These are phyloP conservation scores for Eimeria acervulina DNA, from an alignment of 169 alveolate species.

Conservation along the genomic window DNA sequence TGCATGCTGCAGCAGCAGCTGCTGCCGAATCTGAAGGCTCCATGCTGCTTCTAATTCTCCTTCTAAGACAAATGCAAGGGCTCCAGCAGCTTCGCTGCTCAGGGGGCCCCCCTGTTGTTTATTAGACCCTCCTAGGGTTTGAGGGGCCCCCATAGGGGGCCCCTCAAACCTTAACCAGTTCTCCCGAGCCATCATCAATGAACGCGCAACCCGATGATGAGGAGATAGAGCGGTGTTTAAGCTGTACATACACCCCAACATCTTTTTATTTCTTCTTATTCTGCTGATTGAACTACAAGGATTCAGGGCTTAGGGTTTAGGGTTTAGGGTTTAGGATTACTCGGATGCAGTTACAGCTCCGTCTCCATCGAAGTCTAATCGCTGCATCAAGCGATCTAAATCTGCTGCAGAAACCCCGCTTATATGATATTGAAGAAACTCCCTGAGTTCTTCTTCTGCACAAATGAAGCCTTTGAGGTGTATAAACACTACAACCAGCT, in stretches of 20 bases:
- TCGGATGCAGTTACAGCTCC: neutral
- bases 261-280: neutral
- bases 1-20: slow-evolving; percentile 60
- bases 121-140: neutral
- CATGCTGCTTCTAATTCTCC: slow-evolving; percentile 32
- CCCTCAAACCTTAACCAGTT: neutral
- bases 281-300: neutral
- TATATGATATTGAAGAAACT: neutral
- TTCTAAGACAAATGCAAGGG: slow-evolving; percentile 18
- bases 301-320: neutral
- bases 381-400: neutral
- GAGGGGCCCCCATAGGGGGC: neutral
- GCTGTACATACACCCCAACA: slow-evolving; percentile 22
- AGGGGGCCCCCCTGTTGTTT: neutral
- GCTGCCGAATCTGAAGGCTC: slow-evolving; percentile 1
- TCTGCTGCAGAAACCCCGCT: neutral
- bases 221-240: neutral
- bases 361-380: slow-evolving; percentile 38
- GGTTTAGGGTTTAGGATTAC: slow-evolving; percentile 50
- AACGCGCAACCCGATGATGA: neutral
- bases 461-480: neutral
- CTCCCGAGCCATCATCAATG: neutral
- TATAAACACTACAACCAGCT: too few species aligned
- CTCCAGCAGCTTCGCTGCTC: slow-evolving; percentile 12
- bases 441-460: neutral